Evolutionary conservation across 164 flowering plant species (phyloP), one percentile per base, ranked within the genome.

Genomic region (Vitis rotundifolia): DNA sequence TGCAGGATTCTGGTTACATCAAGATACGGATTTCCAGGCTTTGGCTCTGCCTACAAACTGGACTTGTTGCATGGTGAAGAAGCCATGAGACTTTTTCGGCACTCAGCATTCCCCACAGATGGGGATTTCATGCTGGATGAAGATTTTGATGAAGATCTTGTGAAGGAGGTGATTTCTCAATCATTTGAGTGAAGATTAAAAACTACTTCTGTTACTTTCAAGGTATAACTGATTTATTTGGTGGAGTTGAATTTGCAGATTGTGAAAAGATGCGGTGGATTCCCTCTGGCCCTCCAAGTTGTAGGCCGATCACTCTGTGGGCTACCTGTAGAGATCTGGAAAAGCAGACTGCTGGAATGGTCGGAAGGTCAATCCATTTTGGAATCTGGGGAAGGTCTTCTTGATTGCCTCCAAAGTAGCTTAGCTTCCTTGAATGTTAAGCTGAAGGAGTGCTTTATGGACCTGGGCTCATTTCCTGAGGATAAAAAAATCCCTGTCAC

Each of bases 401-500:
- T 76, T 54, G 12, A 47, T 9, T 67, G 77, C 64, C 84, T 86
- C 8, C 62, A 74, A 19, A 71, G 68, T 47, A 80, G 82, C 66
- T 44, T 86, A 26, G 75, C 82, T 49, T 71, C 53, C 62, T 63
- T 79, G 68, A 77, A 79, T 13, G 37, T 49, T 5, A 59, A 12
- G 47, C 11, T 67, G 44, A 78, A 71, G 64, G 76, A 84, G 31
- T 80, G 83, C 57, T 87, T 76, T 71, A 37, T 86, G 62, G 90
- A 89, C 70, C 72, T 87, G 22, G 85, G 82, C 54, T 78, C 79
- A 52, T 87, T 87, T 69, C 90, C 88, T 50, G 88, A 86, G 66
- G 89, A 82, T 59, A 75, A 79, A 16, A 83, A 68, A 72, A 86
- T 87, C 61, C 81, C 83, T 37, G 77, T 74, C 11, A 58, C 82